Conservation (phyloP, 345 rosid genomes). For the Populus alba region DNA sequence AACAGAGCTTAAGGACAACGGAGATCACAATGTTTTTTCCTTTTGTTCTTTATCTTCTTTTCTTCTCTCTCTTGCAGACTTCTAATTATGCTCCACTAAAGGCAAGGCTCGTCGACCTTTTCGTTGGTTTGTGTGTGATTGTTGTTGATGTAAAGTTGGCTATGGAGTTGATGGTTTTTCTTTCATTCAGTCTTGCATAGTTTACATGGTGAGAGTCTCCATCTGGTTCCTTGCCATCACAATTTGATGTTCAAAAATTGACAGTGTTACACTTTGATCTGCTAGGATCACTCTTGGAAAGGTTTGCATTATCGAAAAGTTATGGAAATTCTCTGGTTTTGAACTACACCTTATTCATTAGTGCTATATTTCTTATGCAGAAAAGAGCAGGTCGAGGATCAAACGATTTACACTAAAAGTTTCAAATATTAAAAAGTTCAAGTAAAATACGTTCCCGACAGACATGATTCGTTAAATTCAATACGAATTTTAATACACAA, state of each 20-base stretch:
- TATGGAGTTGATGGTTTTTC: neutral
- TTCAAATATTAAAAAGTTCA: neutral
- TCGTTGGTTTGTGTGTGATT: too few relatives aligned
- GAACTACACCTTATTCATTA: neutral
- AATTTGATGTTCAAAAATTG: neutral
- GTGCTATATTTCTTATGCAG: neutral
- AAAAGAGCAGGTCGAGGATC: neutral
- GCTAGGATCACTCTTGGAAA: conserved; percentile 3
- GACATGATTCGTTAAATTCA: too few relatives aligned
- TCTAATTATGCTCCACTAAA: neutral
- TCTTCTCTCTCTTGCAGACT: neutral
- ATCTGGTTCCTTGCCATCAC: neutral
- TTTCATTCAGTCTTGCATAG: conserved; percentile 18
- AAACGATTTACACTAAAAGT: neutral
- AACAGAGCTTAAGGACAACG: neutral
- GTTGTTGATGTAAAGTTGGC: too few relatives aligned
- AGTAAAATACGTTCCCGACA: too few relatives aligned
- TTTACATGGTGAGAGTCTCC: conserved; percentile 10
- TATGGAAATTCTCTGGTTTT: neutral
- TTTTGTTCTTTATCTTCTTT: neutral
- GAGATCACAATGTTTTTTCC: neutral
- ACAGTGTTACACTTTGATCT: conserved; percentile 9
- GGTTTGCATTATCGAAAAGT: neutral
- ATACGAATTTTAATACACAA: neutral
- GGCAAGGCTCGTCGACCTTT: neutral